These are phyloP conservation scores for Maudiozyma humilis DNA, from an alignment of 1,139 yeast species.

Conservation along the genomic window DNA sequence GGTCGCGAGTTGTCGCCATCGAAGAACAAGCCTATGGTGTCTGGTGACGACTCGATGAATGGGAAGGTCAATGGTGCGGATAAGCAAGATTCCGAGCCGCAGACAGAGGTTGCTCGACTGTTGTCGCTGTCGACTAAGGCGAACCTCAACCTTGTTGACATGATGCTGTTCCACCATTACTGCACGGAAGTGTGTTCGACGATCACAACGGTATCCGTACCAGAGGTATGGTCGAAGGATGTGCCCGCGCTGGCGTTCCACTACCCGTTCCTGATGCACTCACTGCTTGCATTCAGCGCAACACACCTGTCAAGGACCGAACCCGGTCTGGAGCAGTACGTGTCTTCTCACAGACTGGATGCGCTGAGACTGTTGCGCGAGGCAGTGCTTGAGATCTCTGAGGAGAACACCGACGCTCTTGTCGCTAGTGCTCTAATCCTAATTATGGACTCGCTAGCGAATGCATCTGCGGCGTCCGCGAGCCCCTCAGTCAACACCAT, in stretches of 20 bases:
- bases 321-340: constrained; percentile 70
- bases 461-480: constrained; percentile 61
- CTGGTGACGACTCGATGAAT: neutral
- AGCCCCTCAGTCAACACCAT: constrained; percentile 29
- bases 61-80: neutral
- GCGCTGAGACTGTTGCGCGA: constrained; percentile 73
- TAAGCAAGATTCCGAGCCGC: neutral
- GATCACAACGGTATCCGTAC: constrained; percentile 77
- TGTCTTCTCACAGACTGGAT: constrained; percentile 79
- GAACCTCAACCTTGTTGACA: constrained; percentile 61
- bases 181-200: constrained; percentile 78
- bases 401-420: constrained; percentile 82
- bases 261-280: constrained; percentile 86
- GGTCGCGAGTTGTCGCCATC: constrained; percentile 2
- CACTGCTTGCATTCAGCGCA: constrained; percentile 82
- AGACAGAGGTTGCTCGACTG: constrained; percentile 16
- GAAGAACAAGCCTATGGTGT: neutral
- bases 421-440: constrained; percentile 85
- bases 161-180: constrained; percentile 79
- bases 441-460: constrained; percentile 89
- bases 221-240: constrained; percentile 78
- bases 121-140: constrained; percentile 28
- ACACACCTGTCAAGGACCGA: constrained; percentile 78
- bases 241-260: constrained; percentile 84
- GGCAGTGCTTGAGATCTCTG: constrained; percentile 74